These are phyloP conservation scores for Dendrobium chrysotoxum DNA, from an alignment of 106 monocot genomes.

Conservation along the genomic window DNA sequence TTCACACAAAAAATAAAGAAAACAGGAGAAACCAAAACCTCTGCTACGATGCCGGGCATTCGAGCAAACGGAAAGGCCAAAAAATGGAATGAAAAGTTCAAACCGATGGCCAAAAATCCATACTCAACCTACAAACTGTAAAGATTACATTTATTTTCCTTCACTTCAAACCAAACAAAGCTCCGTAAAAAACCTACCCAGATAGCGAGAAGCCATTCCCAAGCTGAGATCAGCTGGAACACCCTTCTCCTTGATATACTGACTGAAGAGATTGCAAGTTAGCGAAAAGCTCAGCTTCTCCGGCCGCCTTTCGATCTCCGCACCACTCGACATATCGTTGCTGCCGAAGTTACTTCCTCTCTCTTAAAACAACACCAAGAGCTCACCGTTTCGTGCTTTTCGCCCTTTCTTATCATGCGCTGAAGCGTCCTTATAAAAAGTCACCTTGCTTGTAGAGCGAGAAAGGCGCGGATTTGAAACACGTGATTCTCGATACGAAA, in stretches of 20 bases:
- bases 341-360: neutral
- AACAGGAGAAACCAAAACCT: neutral
- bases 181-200: neutral
- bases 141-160: neutral
- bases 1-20: too few relatives aligned
- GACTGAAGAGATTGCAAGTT: slow-evolving; percentile 62
- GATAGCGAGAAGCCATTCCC: slow-evolving; percentile 19
- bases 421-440: neutral
- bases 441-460: neutral
- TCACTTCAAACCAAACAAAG: neutral
- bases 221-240: slow-evolving; percentile 36
- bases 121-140: neutral
- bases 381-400: neutral
- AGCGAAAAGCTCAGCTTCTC: slow-evolving; percentile 41
- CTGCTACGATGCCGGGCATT: neutral
- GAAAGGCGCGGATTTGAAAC: neutral
- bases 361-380: neutral
- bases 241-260: slow-evolving; percentile 71
- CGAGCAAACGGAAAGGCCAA: neutral
- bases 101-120: neutral
- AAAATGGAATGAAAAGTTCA: neutral
- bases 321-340: neutral
- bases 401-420: neutral
- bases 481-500: neutral
- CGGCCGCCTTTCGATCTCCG: neutral